phyloP scores from a whole-genome alignment of 1,139 yeast species.

The Blastobotrys apis region DNA sequence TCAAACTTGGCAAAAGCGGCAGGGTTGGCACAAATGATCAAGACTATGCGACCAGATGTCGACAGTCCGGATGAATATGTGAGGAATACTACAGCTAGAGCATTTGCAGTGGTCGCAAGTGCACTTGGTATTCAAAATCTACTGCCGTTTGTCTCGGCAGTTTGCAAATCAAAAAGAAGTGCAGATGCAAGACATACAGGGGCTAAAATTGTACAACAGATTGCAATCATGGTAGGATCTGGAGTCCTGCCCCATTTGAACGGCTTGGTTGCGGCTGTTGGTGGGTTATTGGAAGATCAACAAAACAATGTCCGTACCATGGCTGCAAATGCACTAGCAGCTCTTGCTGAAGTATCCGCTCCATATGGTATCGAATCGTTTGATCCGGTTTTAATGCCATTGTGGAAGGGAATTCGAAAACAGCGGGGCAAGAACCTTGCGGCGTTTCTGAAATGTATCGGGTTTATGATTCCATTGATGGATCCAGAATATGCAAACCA shows the following conservation, averaged over 20 bases:
- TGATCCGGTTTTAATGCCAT: slow-evolving; percentile 63
- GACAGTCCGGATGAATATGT: slow-evolving; percentile 81
- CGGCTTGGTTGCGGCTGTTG: slow-evolving; percentile 58
- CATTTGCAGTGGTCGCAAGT: slow-evolving; percentile 80
- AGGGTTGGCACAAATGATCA: slow-evolving; percentile 74
- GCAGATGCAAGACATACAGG: slow-evolving; percentile 93
- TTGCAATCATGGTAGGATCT: slow-evolving; percentile 64
- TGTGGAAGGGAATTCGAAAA: slow-evolving; percentile 73
- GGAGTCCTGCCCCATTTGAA: slow-evolving; percentile 73
- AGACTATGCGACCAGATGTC: slow-evolving; percentile 74
- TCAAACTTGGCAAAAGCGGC: slow-evolving; percentile 74
- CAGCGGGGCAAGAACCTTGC: slow-evolving; percentile 80
- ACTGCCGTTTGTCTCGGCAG: slow-evolving; percentile 79
- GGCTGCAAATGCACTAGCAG: slow-evolving; percentile 67
- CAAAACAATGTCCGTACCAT: slow-evolving; percentile 61
- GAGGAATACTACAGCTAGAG: slow-evolving; percentile 70
- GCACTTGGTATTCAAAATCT: slow-evolving; percentile 69
- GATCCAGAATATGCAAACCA: slow-evolving; percentile 74
- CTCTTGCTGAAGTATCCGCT: slow-evolving; percentile 76
- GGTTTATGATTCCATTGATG: slow-evolving; percentile 82
- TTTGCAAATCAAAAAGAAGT: slow-evolving; percentile 69
- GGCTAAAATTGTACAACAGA: slow-evolving; percentile 68
- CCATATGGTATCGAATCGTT: slow-evolving; percentile 93
- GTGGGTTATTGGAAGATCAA: slow-evolving; percentile 64
- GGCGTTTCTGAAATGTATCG: slow-evolving; percentile 72